Conservation (phyloP, 1,139 yeast species). For the Protomyces arabidopsidicola region DNA sequence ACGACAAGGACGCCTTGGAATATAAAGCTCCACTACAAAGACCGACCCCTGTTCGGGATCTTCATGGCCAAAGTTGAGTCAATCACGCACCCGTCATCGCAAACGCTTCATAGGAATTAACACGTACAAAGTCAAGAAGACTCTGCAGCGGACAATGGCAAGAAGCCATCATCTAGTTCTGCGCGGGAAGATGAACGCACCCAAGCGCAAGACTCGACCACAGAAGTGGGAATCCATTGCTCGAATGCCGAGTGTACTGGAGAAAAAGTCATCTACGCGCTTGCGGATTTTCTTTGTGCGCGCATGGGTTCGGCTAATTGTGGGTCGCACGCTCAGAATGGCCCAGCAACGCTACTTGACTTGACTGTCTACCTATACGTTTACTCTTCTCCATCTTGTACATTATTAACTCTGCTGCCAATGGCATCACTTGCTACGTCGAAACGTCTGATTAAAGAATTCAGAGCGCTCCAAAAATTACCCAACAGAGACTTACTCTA, state of each 20-base stretch:
- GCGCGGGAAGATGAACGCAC: constrained; percentile 1
- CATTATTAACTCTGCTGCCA: background rate
- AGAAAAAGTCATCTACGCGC: background rate
- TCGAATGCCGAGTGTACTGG: background rate
- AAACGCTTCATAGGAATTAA: background rate
- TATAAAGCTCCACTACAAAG: background rate
- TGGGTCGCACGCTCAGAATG: background rate
- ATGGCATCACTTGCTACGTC: background rate
- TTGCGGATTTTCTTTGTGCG: background rate
- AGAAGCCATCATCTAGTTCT: background rate
- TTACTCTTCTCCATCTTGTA: too few relatives aligned
- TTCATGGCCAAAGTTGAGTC: too few relatives aligned
- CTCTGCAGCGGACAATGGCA: background rate
- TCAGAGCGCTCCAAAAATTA: constrained; percentile 5
- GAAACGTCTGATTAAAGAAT: constrained; percentile 12
- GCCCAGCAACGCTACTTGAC: background rate
- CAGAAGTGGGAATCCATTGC: too few relatives aligned
- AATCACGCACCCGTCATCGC: background rate
- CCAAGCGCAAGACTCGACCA: background rate
- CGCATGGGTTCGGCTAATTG: background rate
- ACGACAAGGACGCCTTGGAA: constrained; percentile 1
- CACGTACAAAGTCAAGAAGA: background rate
- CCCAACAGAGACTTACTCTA: constrained; percentile 18
- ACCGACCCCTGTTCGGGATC: too few relatives aligned
- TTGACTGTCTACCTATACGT: too few relatives aligned